Conservation (phyloP, 2,329 filamentous ascomycete genomes). For the Penicillium polonicum region DNA sequence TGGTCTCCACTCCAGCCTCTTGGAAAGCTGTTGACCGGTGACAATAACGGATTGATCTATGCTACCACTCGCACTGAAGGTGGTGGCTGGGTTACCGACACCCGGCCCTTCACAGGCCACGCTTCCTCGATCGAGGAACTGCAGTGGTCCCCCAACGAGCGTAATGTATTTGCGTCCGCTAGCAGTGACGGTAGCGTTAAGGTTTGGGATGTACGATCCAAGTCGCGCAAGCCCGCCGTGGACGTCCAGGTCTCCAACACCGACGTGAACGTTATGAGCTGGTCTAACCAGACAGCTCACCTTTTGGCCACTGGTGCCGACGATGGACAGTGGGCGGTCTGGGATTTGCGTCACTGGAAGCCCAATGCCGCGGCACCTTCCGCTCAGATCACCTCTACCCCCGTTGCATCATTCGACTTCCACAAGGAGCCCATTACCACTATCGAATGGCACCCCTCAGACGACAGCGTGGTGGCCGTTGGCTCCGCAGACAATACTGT, state of each 20-base stretch:
- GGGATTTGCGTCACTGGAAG: conserved; percentile 97
- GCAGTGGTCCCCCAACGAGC: conserved; percentile 93
- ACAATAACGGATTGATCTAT: conserved; percentile 87
- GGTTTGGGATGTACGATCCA: conserved; percentile 92
- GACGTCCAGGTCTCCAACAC: conserved; percentile 78
- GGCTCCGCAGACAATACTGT: conserved; percentile 91
- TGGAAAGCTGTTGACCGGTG: conserved; percentile 86
- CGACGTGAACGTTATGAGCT: conserved; percentile 95
- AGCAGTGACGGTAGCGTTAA: conserved; percentile 93
- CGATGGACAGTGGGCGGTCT: conserved; percentile 90
- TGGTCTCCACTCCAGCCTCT: conserved; percentile 82
- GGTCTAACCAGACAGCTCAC: conserved; percentile 85
- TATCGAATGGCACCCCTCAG: conserved; percentile 95
- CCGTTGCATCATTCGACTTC: conserved; percentile 91
- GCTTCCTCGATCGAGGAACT: conserved; percentile 85
- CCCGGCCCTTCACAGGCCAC: conserved; percentile 79
- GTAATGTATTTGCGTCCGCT: conserved; percentile 89
- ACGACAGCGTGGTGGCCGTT: conserved; percentile 92
- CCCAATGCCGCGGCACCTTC: conserved; percentile 53
- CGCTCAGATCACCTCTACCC: conserved; percentile 60
- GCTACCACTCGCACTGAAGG: conserved; percentile 81
- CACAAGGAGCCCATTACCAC: conserved; percentile 96
- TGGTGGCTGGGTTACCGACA: conserved; percentile 86
- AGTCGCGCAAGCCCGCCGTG: conserved; percentile 82
- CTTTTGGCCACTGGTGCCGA: conserved; percentile 90